Conservation (phyloP, 768 basidiomycete species). For the Coprinopsis cinerea region DNA sequence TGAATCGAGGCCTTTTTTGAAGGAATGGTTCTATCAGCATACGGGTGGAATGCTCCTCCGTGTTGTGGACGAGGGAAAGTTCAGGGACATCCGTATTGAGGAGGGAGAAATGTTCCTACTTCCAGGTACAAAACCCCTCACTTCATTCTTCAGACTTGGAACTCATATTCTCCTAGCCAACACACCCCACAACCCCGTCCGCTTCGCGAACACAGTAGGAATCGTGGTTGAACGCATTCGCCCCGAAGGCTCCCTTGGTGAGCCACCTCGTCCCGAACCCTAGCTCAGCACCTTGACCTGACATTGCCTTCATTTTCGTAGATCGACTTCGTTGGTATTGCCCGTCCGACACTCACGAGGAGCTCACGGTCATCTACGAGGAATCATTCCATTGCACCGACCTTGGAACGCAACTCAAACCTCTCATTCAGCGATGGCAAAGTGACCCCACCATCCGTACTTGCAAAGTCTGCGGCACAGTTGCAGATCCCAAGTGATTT, state of each 20-base stretch:
- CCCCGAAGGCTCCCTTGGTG: constrained; percentile 70
- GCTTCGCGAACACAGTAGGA: constrained; percentile 86
- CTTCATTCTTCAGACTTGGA: neutral
- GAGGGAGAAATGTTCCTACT: constrained; percentile 97
- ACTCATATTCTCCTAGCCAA: constrained; percentile 51
- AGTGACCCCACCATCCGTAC: constrained; percentile 52
- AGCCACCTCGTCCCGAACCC: neutral
- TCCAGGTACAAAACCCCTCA: constrained; percentile 49
- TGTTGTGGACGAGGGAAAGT: constrained; percentile 73
- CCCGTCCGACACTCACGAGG: constrained; percentile 47
- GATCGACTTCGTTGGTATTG: constrained; percentile 95
- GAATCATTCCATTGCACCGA: constrained; percentile 85
- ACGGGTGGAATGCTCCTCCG: constrained; percentile 90
- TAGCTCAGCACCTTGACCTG: neutral
- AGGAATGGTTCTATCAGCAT: constrained; percentile 99
- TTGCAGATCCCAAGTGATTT: constrained; percentile 32
- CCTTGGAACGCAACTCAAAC: constrained; percentile 90
- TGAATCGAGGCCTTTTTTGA: neutral
- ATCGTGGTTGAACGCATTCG: constrained; percentile 86
- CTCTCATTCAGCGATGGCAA: constrained; percentile 86
- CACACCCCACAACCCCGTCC: constrained; percentile 93
- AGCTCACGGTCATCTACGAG: constrained; percentile 41
- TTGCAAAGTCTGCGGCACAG: constrained; percentile 63
- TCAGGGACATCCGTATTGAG: constrained; percentile 82
- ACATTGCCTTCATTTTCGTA: constrained; percentile 23